Base-by-base conservation (phyloP, 2,329 filamentous ascomycete species). In the Dactylellina sp. region DNA sequence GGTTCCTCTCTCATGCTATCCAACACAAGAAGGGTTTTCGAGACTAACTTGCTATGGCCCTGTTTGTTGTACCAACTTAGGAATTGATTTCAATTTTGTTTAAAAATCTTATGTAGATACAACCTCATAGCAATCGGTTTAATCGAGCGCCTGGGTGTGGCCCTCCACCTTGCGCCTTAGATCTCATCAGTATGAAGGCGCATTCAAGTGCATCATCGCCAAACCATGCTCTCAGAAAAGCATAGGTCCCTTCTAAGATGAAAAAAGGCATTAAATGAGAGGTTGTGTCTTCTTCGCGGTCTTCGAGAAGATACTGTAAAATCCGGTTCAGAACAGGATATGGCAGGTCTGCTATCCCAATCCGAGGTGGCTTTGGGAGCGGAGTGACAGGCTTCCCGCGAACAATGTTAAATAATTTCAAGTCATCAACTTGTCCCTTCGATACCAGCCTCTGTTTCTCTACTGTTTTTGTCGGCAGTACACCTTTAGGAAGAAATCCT, bases 151-250 rank as follows among this genome's bases (percentile, higher is more conserved):
- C n/a, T n/a, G n/a, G n/a, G n/a, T n/a, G n/a, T n/a, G 20, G n/a
- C 9, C 16, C 44, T 18, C 16, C 20, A 24, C 16, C 22, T 20
- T 35, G 12, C 20, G 9, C n/a, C 20, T 37, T 20, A 6, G 18
- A n/a, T 53, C 14, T 35, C 9, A 24, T 35, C 12, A 22, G 22
- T 35, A 35, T 47, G n/a, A 24, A 28, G 12, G 61, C 39, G 25
- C 7, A 16, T 12, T 11, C 24, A 14, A 24, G 28, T 0, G 61
- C 16, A 28, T 56, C 25, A 7, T 55, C 16, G 9, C 60, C 49
- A 55, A 55, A 47, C 60, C 60, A 64, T 18, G 61, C 61, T 40
- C 55, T 65, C 28, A 49, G 39, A 39, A 65, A 49, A 7, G 12
- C 1, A 47, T 65, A 65, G 1, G 37, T 37, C 9, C 24, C 50